A percentile compares a stretch with the other conserved stretches of the same genome.
phyloP scores from a whole-genome alignment of 2,329 filamentous ascomycete species.

The Torrubiellomyces zombiae region DNA sequence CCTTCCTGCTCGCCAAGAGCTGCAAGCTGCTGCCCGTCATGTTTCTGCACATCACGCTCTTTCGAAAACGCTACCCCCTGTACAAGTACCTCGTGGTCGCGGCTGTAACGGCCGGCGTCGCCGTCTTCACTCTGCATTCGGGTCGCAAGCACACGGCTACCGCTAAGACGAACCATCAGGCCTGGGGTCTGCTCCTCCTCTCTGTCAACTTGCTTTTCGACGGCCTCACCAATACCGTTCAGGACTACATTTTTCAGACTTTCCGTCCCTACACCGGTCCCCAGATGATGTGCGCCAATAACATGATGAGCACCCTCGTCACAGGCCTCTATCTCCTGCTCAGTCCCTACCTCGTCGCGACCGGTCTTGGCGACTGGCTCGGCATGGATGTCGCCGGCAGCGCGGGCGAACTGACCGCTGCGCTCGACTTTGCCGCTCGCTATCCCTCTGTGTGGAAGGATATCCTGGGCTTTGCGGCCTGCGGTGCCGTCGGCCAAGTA shows the following conservation, averaged over 20 bases:
- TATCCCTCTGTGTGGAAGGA: slow-evolving; percentile 76
- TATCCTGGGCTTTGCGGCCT: slow-evolving; percentile 76
- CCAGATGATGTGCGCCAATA: slow-evolving; percentile 99
- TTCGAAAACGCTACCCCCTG: slow-evolving; percentile 73
- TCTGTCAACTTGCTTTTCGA: slow-evolving; percentile 87
- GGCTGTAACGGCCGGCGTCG: slow-evolving; percentile 80
- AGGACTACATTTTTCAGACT: slow-evolving; percentile 78
- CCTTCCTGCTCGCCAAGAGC: slow-evolving; percentile 90
- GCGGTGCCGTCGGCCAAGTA: slow-evolving; percentile 83
- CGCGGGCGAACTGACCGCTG: slow-evolving; percentile 64
- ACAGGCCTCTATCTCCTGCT: slow-evolving; percentile 62
- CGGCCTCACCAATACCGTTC: slow-evolving; percentile 87
- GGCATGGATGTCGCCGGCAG: slow-evolving; percentile 47
- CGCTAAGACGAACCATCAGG: slow-evolving; percentile 33
- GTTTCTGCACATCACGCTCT: slow-evolving; percentile 86
- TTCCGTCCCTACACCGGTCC: slow-evolving; percentile 75
- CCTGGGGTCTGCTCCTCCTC: slow-evolving; percentile 71
- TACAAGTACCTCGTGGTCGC: slow-evolving; percentile 95
- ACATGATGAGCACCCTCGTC: slow-evolving; percentile 66
- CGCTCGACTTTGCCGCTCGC: slow-evolving; percentile 60
- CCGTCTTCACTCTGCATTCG: slow-evolving; percentile 82
- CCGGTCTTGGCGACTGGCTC: slow-evolving; percentile 44
- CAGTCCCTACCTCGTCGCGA: slow-evolving; percentile 63
- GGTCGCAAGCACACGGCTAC: slow-evolving; percentile 37
- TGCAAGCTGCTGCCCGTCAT: slow-evolving; percentile 99